A percentile compares a stretch with the other conserved stretches of the same genome.
These are phyloP conservation scores for Neopestalotiopsis sp. DNA, from an alignment of 2,329 filamentous ascomycete species.

Conservation along the genomic window DNA sequence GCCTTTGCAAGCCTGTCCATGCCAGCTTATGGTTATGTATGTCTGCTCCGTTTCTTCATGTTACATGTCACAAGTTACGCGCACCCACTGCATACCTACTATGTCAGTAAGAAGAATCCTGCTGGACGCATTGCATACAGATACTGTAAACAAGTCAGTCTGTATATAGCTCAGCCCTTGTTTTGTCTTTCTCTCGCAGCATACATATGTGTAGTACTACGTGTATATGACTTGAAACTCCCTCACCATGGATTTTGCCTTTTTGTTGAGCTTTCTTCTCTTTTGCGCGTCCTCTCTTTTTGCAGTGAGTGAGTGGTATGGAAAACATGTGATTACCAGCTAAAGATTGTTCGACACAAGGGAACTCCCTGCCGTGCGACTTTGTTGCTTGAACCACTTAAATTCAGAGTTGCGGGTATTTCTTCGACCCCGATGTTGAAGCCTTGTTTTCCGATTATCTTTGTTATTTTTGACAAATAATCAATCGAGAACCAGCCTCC, in stretches of 20 bases:
- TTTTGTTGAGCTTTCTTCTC: not conserved
- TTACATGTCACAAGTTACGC: no score
- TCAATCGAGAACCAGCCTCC: not conserved
- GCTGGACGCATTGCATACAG: no score
- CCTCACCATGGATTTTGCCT: not conserved
- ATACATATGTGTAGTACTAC: not conserved
- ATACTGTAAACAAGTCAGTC: not conserved
- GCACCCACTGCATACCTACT: no score
- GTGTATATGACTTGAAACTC: not conserved
- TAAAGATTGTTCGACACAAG: not conserved
- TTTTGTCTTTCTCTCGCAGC: not conserved
- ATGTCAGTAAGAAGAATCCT: no score
- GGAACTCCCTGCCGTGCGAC: not conserved
- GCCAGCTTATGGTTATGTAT: not conserved
- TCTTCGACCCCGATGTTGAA: not conserved
- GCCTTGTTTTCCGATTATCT: not conserved
- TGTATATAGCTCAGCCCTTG: not conserved
- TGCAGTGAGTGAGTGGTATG: not conserved
- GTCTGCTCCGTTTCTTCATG: not conserved
- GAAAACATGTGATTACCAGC: not conserved
- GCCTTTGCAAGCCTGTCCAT: not conserved
- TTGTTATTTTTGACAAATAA: not conserved
- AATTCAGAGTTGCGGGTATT: not conserved
- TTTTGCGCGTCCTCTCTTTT: not conserved
- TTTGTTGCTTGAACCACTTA: not conserved